Conservation (phyloP, 2,329 filamentous ascomycete species). For the Beauveria caledonica region DNA sequence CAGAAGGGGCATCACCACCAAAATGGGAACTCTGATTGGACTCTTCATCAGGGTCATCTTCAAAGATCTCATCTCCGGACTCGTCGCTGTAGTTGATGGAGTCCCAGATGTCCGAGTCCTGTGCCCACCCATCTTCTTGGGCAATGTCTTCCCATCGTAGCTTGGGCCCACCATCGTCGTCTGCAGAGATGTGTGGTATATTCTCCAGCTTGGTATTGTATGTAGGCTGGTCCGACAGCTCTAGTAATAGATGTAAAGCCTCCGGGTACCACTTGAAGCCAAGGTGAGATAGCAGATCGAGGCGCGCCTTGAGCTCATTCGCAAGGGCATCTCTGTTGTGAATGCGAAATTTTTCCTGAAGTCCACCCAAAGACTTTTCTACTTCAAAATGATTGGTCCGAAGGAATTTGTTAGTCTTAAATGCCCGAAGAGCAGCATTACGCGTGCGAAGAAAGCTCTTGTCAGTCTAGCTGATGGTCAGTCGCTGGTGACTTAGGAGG, state of each 20-base stretch:
- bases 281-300: constrained; percentile 49
- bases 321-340: constrained; percentile 72
- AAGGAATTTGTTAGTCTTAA: constrained; percentile 48
- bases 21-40: constrained; percentile 27
- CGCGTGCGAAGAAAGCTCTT: constrained; percentile 35
- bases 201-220: constrained; percentile 58
- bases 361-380: constrained; percentile 53
- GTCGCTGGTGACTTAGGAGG: background rate
- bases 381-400: constrained; percentile 73
- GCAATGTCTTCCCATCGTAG: constrained; percentile 76
- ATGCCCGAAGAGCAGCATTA: constrained; percentile 41
- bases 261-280: constrained; percentile 66
- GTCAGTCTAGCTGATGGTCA: constrained; percentile 18
- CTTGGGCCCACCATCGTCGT: constrained; percentile 34
- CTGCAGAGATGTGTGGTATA: constrained; percentile 43
- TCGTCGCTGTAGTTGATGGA: constrained; percentile 60
- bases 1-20: constrained; percentile 22
- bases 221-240: constrained; percentile 73
- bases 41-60: constrained; percentile 28
- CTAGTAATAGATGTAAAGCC: constrained; percentile 66
- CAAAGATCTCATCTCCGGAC: constrained; percentile 44
- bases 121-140: constrained; percentile 63
- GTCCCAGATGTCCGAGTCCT: constrained; percentile 61
- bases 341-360: constrained; percentile 82
- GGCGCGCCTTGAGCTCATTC: constrained; percentile 53